A percentile compares a stretch with the other conserved stretches of the same genome.
phyloP scores from a whole-genome alignment of 768 basidiomycete genomes.

The Boletus barrowsii region DNA sequence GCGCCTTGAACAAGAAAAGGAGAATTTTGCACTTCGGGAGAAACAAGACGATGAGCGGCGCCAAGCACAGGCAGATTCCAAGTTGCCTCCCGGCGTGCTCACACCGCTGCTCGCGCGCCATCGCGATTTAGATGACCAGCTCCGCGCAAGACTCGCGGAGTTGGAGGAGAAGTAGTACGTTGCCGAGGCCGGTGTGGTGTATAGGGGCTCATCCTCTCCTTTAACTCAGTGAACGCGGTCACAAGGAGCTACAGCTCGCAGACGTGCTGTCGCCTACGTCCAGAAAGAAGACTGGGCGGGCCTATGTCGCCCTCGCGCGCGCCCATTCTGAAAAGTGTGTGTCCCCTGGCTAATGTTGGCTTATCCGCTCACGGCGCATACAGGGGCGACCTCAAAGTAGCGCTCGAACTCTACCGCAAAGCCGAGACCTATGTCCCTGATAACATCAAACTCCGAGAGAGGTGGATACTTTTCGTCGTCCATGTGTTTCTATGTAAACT shows the following conservation, averaged over 20 bases:
- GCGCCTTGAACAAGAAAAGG: slow-evolving; percentile 25
- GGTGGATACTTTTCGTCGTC: slow-evolving; percentile 76
- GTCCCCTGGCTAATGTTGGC: neutral
- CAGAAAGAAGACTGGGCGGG: slow-evolving; percentile 78
- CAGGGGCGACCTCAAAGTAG: slow-evolving; percentile 78
- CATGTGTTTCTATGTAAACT: slow-evolving; percentile 61
- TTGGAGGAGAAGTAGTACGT: slow-evolving; percentile 73
- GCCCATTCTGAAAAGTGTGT: slow-evolving; percentile 77
- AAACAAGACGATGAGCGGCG: slow-evolving; percentile 11
- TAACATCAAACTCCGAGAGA: slow-evolving; percentile 80
- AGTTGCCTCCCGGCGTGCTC: slow-evolving; percentile 40
- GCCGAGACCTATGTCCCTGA: slow-evolving; percentile 84
- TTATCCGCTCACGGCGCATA: neutral
- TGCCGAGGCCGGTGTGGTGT: slow-evolving; percentile 13
- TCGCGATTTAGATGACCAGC: slow-evolving; percentile 66
- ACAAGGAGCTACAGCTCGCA: slow-evolving; percentile 57
- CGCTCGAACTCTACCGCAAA: slow-evolving; percentile 78
- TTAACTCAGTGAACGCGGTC: slow-evolving; percentile 51
- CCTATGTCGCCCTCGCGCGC: slow-evolving; percentile 80
- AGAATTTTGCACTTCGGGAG: slow-evolving; percentile 19
- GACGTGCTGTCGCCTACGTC: slow-evolving; percentile 68
- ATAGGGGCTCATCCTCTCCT: slow-evolving; percentile 14
- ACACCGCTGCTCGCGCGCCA: slow-evolving; percentile 63
- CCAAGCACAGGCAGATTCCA: slow-evolving; percentile 10
- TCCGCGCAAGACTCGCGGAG: slow-evolving; percentile 61